Evolutionary conservation across 2,329 filamentous ascomycete species (phyloP), one percentile per base, ranked within the genome.

Genomic region (Mycosphaerella arachidis): DNA sequence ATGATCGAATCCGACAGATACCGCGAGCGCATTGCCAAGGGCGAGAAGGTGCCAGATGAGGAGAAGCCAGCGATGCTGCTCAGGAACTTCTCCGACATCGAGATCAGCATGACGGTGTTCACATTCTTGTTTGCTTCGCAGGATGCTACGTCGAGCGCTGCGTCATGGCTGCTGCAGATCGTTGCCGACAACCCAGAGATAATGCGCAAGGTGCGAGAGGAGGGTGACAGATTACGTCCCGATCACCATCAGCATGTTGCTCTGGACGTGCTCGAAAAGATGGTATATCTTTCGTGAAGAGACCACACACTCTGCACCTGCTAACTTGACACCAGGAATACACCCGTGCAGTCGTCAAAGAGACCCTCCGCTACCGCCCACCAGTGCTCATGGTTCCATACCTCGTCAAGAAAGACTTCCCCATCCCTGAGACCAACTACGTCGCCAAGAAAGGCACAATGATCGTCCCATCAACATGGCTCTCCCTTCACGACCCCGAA

Each of bases 341-440:
- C 76, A 97, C 94, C 48, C 89, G 91, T 60, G 93, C 92, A 45
- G 91, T 96, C 48, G 90, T 97, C 66, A 91, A 90, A 69, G 92
- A 96, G 79, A 88, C 91, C 60, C 85, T 96, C 66, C 90, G 94
- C 72, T 97, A 95, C 82, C 90, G 93, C 58, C 94, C 94, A 65
- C 94, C 94, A 58, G 94, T 99, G 71, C 84, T 97, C 76, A 96
- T 99, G 91, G 91, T 97, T 54, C 94, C 94, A 35, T 97, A 97
- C 77, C 76, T 92, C 63, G 91, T 87, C 66, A 97, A 97, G 87
- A 96, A 96, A 82, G 80, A 90, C 58, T 99, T 97, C 83, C 92
- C 92, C 54, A 88, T 99, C 69, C 91, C 89, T 29, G 85, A 89
- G 37, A 83, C 81, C 37, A 70, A 70, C 60, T 97, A 97, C 78